These are phyloP conservation scores for Apiotrichum siamense DNA, from an alignment of 1,284 basidiomycete species.

Conservation along the genomic window DNA sequence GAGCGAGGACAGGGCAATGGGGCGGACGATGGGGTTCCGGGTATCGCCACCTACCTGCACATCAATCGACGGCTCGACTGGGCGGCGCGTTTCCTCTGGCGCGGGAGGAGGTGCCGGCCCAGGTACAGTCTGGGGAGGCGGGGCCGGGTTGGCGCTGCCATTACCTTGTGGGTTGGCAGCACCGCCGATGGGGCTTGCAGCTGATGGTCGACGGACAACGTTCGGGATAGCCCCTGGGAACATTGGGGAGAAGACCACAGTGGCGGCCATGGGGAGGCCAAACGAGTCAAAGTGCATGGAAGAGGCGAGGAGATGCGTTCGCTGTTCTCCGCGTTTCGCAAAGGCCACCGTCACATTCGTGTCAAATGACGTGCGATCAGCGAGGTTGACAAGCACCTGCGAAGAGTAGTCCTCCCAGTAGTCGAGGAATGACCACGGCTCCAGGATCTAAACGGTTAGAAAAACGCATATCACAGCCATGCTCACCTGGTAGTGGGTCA, in stretches of 20 bases:
- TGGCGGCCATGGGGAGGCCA: slow-evolving; percentile 15
- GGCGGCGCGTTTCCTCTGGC: background rate
- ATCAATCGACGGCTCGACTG: slow-evolving; percentile 11
- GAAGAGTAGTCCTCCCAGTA: slow-evolving; percentile 17
- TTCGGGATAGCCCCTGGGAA: no score
- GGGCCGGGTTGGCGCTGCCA: no score
- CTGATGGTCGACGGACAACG: no score
- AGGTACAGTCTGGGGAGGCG: no score
- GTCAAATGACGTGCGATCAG: slow-evolving; percentile 12
- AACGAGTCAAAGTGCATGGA: slow-evolving; percentile 16
- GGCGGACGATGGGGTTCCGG: slow-evolving; percentile 11
- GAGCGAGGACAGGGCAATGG: slow-evolving; percentile 14
- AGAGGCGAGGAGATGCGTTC: slow-evolving; percentile 10
- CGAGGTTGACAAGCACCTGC: slow-evolving; percentile 14
- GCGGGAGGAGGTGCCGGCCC: no score
- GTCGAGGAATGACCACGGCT: slow-evolving; percentile 11
- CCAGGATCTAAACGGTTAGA: slow-evolving; percentile 6
- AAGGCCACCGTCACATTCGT: slow-evolving; percentile 5
- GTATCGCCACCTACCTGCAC: slow-evolving; percentile 19
- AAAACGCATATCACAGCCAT: background rate
- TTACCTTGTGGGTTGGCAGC: no score
- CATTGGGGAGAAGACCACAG: slow-evolving; percentile 11
- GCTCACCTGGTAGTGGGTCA: slow-evolving; percentile 13
- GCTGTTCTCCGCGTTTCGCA: background rate
- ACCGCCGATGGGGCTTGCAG: no score